These are phyloP conservation scores for Naegleria lovaniensis DNA, from an alignment of 208 protist genomes.

Conservation along the genomic window DNA sequence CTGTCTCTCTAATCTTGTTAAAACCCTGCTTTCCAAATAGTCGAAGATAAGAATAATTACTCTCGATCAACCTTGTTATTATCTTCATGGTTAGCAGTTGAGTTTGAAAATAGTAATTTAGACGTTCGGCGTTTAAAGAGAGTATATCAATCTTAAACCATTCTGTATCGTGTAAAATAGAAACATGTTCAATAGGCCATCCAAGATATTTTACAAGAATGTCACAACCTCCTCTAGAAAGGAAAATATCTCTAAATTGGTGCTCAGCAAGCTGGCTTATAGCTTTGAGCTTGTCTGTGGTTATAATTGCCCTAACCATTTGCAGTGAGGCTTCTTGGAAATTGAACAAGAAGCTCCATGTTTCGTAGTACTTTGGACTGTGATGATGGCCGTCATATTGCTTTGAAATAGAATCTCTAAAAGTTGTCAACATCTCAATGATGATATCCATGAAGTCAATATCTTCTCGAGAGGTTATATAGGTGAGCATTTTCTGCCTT, in stretches of 20 bases:
- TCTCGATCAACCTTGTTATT: background rate
- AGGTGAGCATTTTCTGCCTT: background rate
- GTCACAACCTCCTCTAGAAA: background rate
- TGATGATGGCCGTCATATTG: background rate
- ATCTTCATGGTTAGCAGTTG: background rate
- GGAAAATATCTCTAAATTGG: background rate
- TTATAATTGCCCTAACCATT: background rate
- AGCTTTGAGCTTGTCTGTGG: background rate
- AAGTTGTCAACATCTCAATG: background rate
- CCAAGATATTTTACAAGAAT: constrained; percentile 4
- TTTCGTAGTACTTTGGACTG: background rate
- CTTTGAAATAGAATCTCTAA: background rate
- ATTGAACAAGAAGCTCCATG: background rate
- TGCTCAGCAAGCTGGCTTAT: background rate
- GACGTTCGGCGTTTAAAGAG: background rate
- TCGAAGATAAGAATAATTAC: background rate
- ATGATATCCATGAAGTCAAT: background rate
- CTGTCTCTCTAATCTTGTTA: background rate
- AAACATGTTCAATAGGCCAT: background rate
- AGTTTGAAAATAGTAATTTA: background rate
- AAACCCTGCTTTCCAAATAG: background rate
- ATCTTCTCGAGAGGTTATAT: background rate
- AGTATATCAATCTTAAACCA: background rate
- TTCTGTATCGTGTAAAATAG: background rate
- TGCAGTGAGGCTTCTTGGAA: background rate